phyloP scores from a whole-genome alignment of 176 grass and related monocot species.

The Oryza meridionalis region DNA sequence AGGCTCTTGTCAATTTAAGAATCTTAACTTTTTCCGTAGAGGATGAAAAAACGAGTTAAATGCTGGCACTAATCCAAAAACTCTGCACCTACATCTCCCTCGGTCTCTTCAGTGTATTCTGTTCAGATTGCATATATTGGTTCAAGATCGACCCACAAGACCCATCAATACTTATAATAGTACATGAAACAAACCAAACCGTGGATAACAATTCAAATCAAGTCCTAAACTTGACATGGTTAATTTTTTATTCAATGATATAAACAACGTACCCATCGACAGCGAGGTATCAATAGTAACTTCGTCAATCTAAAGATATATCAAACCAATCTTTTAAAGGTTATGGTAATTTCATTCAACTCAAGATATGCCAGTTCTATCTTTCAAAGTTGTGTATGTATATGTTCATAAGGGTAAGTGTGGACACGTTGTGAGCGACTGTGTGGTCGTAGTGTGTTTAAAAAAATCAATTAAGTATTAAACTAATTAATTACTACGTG shows the following conservation, averaged over 20 bases:
- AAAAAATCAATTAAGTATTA: not conserved
- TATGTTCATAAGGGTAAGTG: too few relatives aligned
- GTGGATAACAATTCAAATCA: not conserved
- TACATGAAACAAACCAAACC: not conserved
- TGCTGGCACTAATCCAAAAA: not conserved
- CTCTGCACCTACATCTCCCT: not conserved
- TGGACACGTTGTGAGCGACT: too few relatives aligned
- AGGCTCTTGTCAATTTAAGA: constrained; percentile 12
- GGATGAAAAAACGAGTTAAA: not conserved
- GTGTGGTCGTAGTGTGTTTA: too few relatives aligned
- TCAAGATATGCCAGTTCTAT: too few relatives aligned
- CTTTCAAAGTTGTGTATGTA: too few relatives aligned
- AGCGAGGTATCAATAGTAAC: rapidly evolving
- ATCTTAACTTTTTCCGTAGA: constrained; percentile 4
- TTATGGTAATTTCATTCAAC: too few relatives aligned
- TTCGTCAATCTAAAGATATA: too few relatives aligned
- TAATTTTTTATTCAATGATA: too few relatives aligned
- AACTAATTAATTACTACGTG: not conserved
- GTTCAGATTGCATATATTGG: not conserved
- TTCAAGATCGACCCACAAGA: too few relatives aligned
- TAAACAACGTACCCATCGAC: too few relatives aligned
- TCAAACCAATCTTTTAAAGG: too few relatives aligned
- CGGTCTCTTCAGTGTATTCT: not conserved
- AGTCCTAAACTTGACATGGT: too few relatives aligned
- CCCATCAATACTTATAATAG: not conserved